These are phyloP conservation scores for Globisporangium rhizosaccharum DNA, from an alignment of 352 stramenopile species.

Conservation along the genomic window DNA sequence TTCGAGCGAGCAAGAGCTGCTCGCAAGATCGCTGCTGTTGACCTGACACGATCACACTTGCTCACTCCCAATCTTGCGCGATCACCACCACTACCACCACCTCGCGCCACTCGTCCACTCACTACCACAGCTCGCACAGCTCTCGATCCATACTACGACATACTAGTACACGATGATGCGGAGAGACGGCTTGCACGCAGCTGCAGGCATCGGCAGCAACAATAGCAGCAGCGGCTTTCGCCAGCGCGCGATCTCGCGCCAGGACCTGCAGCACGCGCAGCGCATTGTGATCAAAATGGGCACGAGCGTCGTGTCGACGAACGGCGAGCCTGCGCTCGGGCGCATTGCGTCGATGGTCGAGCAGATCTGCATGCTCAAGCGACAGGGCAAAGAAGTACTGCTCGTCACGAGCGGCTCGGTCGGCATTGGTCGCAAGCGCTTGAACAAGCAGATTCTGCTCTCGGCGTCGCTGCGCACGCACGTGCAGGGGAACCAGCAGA, in stretches of 20 bases:
- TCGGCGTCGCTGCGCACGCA: constrained; percentile 82
- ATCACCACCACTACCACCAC: background rate
- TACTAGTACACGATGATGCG: too few species aligned
- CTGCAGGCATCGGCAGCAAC: constrained; percentile 24
- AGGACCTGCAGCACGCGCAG: constrained; percentile 69
- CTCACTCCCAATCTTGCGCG: background rate
- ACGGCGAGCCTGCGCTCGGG: constrained; percentile 88
- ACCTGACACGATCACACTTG: background rate
- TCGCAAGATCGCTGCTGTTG: background rate
- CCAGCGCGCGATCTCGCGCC: constrained; percentile 50
- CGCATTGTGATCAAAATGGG: constrained; percentile 96
- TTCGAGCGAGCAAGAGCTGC: too few species aligned
- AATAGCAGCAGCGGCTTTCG: constrained; percentile 5
- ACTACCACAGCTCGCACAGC: background rate
- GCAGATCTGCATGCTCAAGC: constrained; percentile 92
- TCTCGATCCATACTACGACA: too few species aligned
- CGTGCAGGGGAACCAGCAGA: constrained; percentile 86
- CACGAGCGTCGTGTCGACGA: constrained; percentile 93
- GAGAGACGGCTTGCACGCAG: constrained; percentile 46
- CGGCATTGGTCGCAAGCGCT: constrained; percentile 89
- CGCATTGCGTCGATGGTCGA: constrained; percentile 90
- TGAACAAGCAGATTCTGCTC: constrained; percentile 93
- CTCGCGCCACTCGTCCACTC: too few species aligned
- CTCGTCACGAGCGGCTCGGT: constrained; percentile 90
- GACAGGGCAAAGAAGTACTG: constrained; percentile 85